Base-by-base conservation (phyloP, 2,329 filamentous ascomycete species). In the Fusarium newnesense region DNA sequence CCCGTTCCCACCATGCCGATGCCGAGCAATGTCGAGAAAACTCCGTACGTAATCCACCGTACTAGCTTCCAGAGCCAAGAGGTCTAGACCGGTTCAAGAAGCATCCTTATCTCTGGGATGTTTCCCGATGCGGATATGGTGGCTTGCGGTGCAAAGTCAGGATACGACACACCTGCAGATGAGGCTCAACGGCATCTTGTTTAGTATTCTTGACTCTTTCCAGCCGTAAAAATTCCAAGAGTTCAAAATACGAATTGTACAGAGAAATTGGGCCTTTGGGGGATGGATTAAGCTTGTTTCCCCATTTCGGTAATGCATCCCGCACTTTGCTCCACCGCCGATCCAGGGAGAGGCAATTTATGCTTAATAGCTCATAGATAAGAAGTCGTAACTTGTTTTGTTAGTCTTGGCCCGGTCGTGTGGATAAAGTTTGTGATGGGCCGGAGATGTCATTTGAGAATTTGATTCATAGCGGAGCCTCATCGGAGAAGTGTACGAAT, bases 351-450 rank as follows among this genome's bases (percentile, higher is more conserved):
- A 30, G 42, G 40, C 43, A 69, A 47, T 69, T 54, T 69, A 69
- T 69, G 67, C 65, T 69, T 69, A 69, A 58, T 69, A 53, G 44
- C 65, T 69, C 65, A 69, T 34, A 65, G 67, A 69, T 69, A 69
- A 64, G 56, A 42, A 62, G 44, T 21, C 7, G 18, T 32, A 39
- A n/a, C 50, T 34, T 58, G 37, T 37, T 58, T 43, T 39, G 30
- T 34, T 42, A 28, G 28, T 44, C 37, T 64, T 57, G 64, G 64
- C 43, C 50, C 32, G 64, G 47, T 24, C 8, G 21, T 52, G 64
- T 68, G 65, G 65, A n/a, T 37, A 43, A 61, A 61, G 26, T 26
- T 30, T 57, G 52, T 36, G n/a, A 26, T 18, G 21, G 9, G 30
- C 24, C 40, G 19, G 19, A 36, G 24, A 42, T 53, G 43, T 30